These are phyloP conservation scores for Zea luxurians DNA, from an alignment of 176 grass and related monocot species.

Conservation along the genomic window DNA sequence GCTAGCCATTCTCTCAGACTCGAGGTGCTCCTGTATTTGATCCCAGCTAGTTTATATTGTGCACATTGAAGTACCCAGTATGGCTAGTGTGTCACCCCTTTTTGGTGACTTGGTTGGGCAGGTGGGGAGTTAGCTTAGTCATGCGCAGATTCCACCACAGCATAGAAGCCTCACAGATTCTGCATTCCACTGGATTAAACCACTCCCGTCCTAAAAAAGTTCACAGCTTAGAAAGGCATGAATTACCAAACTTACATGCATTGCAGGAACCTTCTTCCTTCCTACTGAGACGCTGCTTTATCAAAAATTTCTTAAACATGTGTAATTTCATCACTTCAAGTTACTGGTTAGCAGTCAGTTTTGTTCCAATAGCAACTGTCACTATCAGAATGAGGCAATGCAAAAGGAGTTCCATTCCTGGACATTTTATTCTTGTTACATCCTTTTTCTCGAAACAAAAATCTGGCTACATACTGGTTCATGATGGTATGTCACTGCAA, in stretches of 20 bases:
- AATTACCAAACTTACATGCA: background rate
- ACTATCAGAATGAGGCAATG: background rate
- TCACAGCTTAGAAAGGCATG: conserved; percentile 21
- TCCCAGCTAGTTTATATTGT: conserved; percentile 26
- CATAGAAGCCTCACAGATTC: conserved; percentile 38
- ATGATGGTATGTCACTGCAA: conserved; percentile 8
- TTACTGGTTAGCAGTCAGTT: background rate
- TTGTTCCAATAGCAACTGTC: background rate
- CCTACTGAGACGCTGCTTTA: background rate
- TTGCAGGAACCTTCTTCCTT: background rate
- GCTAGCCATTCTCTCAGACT: conserved; percentile 41
- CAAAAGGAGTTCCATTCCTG: conserved; percentile 32
- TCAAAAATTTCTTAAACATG: background rate
- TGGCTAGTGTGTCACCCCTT: conserved; percentile 24
- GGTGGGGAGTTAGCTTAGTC: conserved; percentile 32
- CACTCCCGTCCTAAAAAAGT: conserved; percentile 14
- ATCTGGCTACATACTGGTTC: conserved; percentile 37
- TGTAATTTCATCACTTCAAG: background rate
- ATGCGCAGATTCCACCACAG: conserved; percentile 10
- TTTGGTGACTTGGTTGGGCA: conserved; percentile 37
- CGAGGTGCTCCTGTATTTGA: conserved; percentile 29
- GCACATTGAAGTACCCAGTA: background rate
- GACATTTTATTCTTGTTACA: conserved; percentile 39
- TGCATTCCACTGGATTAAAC: conserved; percentile 22
- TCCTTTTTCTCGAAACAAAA: background rate